Evolutionary conservation across 2,329 filamentous ascomycete species (phyloP), one percentile per base, ranked within the genome.

Genomic region (Pestalotiopsis sp.): DNA sequence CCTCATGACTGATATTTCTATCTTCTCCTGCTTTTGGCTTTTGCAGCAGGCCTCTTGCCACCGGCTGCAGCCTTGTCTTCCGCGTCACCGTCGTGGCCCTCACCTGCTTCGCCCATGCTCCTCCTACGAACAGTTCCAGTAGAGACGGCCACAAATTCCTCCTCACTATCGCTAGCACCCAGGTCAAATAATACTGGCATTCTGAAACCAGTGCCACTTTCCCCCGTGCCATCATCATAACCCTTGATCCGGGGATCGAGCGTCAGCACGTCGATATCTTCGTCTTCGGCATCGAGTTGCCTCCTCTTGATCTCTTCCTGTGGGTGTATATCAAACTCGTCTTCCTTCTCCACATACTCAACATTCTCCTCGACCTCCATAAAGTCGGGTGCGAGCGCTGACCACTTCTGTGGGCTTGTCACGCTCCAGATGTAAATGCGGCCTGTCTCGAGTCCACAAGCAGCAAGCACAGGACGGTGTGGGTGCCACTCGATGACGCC

Each of bases 401-500:
- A 98, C 97, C 96, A 99, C 75, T 96, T 93, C 78, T 99, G 97
- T 11, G 96, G 95, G 67, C 93, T 96, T 56, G 95, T 91, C 67
- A 98, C 96, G 4, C 94, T 95, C 96, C 96, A 99, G 41, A 97
- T 92, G 82, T 97, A 97, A 77, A 99, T 93, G 67, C 93, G 90
- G 6, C 96, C 96, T 0, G 93, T 95, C 80, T 99, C 97, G 4
- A 98, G 86, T 3, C 96, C 95, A 72, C 95, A 97, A 17, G 95
- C 96, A 3, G 93, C 95, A 41, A 99, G 89, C 73, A 98, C 87
- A 0, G 96, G 93, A 38, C 93, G 89, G 70, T 91, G 90, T 1
- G 96, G 96, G 78, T 99, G 96, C 96, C 96, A 99, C 82, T 99
- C 96, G 31, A 99, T 95, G 4, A 97, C 93, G 0, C 95, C 95